Conservation (phyloP, 2,329 filamentous ascomycete species). For the Colletotrichum noveboracense region DNA sequence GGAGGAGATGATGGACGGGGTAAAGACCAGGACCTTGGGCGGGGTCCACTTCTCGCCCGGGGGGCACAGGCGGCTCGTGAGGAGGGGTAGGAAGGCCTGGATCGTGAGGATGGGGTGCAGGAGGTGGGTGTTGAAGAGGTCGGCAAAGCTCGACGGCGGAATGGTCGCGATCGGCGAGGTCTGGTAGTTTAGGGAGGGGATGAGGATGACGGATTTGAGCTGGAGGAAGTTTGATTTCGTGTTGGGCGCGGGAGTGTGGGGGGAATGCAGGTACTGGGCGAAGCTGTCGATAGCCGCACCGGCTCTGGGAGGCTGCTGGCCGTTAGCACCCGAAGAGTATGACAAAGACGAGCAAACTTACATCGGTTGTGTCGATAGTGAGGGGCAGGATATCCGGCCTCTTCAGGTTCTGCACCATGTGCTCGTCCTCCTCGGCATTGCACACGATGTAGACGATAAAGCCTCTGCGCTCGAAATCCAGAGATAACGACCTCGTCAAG, state of each 20-base stretch:
- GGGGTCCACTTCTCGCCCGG: constrained; percentile 55
- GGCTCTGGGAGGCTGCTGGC: constrained; percentile 66
- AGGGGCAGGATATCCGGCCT: constrained; percentile 83
- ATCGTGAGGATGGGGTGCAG: constrained; percentile 88
- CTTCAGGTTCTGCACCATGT: constrained; percentile 76
- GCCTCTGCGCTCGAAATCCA: constrained; percentile 88
- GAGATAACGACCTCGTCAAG: constrained; percentile 79
- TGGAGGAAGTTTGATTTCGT: constrained; percentile 77
- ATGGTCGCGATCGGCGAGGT: constrained; percentile 86
- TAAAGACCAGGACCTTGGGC: constrained; percentile 77
- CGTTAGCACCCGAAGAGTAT: background rate
- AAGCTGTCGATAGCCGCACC: constrained; percentile 75
- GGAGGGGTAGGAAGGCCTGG: constrained; percentile 85
- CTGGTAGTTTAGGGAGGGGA: constrained; percentile 82
- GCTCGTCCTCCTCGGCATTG: constrained; percentile 83
- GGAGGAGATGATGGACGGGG: constrained; percentile 80
- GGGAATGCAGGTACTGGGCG: constrained; percentile 71
- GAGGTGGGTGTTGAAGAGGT: constrained; percentile 90
- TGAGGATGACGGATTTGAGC: constrained; percentile 81
- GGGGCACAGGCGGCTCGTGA: constrained; percentile 66
- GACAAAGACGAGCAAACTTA: constrained; percentile 43
- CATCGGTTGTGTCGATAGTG: constrained; percentile 82
- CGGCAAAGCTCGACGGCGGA: constrained; percentile 81
- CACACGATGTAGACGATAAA: constrained; percentile 95
- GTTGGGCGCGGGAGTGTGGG: constrained; percentile 78